Evolutionary conservation across 495 filamentous ascomycete species (phyloP).

Genomic region (Neurospora sp.): DNA sequence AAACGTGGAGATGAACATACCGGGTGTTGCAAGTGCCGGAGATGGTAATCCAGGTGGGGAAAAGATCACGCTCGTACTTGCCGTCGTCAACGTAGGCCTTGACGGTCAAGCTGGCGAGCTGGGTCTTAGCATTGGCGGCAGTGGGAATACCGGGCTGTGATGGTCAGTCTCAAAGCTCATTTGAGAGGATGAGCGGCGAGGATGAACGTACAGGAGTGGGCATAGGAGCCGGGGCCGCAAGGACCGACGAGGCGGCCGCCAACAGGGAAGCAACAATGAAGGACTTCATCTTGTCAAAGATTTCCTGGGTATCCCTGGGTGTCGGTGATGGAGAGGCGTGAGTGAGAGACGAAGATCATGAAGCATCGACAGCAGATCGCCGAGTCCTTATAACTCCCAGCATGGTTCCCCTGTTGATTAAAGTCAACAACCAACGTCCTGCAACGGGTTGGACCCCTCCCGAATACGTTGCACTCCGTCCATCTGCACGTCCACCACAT

Average conservation of each 20-base stretch:
- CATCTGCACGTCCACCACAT: not conserved
- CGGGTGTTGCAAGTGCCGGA: slow-evolving; percentile 49
- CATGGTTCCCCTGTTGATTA: not conserved
- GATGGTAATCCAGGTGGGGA: slow-evolving; percentile 59
- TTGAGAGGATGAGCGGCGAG: not conserved
- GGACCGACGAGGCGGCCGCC: slow-evolving; percentile 6
- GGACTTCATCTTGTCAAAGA: slow-evolving; percentile 17
- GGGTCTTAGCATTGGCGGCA: slow-evolving; percentile 37
- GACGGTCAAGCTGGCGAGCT: slow-evolving; percentile 46
- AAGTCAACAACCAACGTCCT: not conserved
- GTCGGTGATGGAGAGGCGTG: not conserved
- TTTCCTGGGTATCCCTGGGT: not conserved
- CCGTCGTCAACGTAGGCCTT: slow-evolving; percentile 40
- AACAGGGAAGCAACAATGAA: slow-evolving; percentile 11
- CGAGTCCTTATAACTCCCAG: not conserved
- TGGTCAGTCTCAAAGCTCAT: not conserved
- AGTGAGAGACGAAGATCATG: not conserved
- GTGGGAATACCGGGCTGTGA: slow-evolving; percentile 50
- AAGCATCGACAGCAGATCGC: not conserved
- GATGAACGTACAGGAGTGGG: slow-evolving; percentile 23
- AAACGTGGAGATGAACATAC: slow-evolving; percentile 1
- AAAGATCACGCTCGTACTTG: slow-evolving; percentile 50
- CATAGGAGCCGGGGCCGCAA: slow-evolving; percentile 20
- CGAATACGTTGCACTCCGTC: not conserved
- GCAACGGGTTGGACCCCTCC: not conserved